A percentile compares a stretch with the other conserved stretches of the same genome.
These are phyloP conservation scores for Beauveria sp. DNA, from an alignment of 2,329 filamentous ascomycete genomes.

Conservation along the genomic window DNA sequence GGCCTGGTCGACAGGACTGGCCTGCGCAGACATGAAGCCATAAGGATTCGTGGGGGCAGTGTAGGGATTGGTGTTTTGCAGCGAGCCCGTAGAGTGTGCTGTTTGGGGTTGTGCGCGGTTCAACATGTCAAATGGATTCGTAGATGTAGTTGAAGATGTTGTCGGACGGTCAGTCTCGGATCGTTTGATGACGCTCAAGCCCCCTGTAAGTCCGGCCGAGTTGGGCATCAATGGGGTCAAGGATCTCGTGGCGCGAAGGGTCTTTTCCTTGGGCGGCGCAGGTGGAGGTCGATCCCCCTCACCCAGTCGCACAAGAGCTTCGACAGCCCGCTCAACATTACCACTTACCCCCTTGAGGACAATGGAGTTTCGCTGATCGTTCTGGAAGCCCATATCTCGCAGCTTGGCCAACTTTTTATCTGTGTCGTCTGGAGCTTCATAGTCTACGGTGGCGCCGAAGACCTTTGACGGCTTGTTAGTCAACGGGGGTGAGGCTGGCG, in stretches of 20 bases:
- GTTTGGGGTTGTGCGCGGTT: slow-evolving; percentile 50
- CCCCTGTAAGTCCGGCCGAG: slow-evolving; percentile 22
- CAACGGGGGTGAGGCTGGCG: slow-evolving; percentile 30
- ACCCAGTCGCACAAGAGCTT: slow-evolving; percentile 74
- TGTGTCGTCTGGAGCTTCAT: slow-evolving; percentile 47
- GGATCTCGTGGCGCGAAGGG: slow-evolving; percentile 41
- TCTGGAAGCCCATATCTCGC: slow-evolving; percentile 85
- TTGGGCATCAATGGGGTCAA: slow-evolving; percentile 45
- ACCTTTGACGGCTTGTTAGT: slow-evolving; percentile 59
- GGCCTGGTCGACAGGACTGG: slow-evolving; percentile 50
- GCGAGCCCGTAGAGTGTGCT: slow-evolving; percentile 55
- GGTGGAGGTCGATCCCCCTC: slow-evolving; percentile 49
- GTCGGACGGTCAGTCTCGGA: slow-evolving; percentile 26
- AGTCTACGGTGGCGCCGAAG: slow-evolving; percentile 62
- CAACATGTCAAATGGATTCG: slow-evolving; percentile 62
- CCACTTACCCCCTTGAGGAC: slow-evolving; percentile 78
- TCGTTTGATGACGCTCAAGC: neutral
- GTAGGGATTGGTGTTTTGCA: slow-evolving; percentile 52
- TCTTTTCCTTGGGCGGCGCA: slow-evolving; percentile 37
- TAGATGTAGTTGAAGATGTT: slow-evolving; percentile 41
- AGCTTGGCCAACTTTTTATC: slow-evolving; percentile 72
- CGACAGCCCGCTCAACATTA: slow-evolving; percentile 78
- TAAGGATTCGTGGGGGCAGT: slow-evolving; percentile 62
- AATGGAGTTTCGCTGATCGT: slow-evolving; percentile 72
- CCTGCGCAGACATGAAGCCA: slow-evolving; percentile 38